Evolutionary conservation across 2,329 filamentous ascomycete genomes (phyloP).

Genomic region (Parascedosporium putredinis): DNA sequence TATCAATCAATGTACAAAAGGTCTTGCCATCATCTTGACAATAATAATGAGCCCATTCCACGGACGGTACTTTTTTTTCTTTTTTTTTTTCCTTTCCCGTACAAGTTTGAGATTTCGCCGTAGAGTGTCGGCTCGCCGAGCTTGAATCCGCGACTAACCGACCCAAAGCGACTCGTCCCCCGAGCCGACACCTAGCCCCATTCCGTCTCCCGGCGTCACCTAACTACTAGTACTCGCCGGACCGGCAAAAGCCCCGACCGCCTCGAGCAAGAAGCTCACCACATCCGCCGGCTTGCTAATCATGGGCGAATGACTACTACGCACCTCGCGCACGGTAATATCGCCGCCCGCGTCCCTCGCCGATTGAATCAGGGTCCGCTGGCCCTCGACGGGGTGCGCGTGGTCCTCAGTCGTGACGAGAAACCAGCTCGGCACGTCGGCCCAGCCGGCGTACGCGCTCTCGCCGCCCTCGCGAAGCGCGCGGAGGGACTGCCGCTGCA

Average conservation of each 20-base stretch:
- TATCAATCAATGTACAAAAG: too few species aligned
- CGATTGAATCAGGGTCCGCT: slow-evolving; percentile 25
- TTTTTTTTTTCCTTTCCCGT: too few species aligned
- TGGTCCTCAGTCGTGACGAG: slow-evolving; percentile 30
- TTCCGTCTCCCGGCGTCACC: too few species aligned
- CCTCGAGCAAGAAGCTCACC: slow-evolving; percentile 22
- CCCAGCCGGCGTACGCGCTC: slow-evolving; percentile 33
- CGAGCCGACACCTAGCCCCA: too few species aligned
- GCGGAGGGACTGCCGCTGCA: slow-evolving; percentile 30
- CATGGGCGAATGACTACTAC: slow-evolving; percentile 38
- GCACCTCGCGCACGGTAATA: slow-evolving; percentile 28
- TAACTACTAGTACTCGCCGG: too few species aligned
- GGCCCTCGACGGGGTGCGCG: slow-evolving; percentile 26
- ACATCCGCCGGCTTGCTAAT: slow-evolving; percentile 32
- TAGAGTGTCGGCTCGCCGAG: too few species aligned
- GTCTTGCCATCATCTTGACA: too few species aligned
- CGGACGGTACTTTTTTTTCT: too few species aligned
- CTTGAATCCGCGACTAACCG: too few species aligned
- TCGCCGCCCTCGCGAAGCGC: slow-evolving; percentile 34
- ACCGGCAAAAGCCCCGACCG: not conserved
- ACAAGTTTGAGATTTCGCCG: too few species aligned
- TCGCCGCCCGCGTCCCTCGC: slow-evolving; percentile 26
- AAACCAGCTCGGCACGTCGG: slow-evolving; percentile 35
- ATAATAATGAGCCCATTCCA: too few species aligned
- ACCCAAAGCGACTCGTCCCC: too few species aligned